Evolutionary conservation across 345 rosid species (phyloP), one percentile per base, ranked within the genome.

Genomic region (Mallotus nudiflorus): DNA sequence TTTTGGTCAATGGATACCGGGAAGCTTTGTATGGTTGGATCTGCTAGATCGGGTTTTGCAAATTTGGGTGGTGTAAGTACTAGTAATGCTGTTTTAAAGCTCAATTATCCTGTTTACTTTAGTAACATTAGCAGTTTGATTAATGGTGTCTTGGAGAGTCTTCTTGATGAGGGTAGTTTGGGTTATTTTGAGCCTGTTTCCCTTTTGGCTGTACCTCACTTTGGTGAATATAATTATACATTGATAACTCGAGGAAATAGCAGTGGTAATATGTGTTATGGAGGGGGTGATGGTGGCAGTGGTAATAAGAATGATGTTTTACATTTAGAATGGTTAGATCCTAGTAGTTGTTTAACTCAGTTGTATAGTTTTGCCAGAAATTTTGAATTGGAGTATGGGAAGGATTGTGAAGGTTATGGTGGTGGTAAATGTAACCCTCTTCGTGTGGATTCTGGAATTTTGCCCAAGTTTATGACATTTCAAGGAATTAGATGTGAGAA

Each of bases 1-100:
- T 88, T 79, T 71, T 87, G 91, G 98, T 86, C 91, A 3, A 79
- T 85, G 75, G 73, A 86, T 59, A 76, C 83, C n/a, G 93, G 95
- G 70, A 82, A 76, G 78, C 85, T 91, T 35, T 94, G 98, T 81
- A 80, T 89, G 95, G 88, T 94, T 33, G 97, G 97, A 85, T 88
- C 97, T 67, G 87, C 97, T 67, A 83, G 86, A 18, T 51, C 73
- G 61, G 69, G 59, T 42, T 42, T 48, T 16, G 60, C 52, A 5
- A 69, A 67, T 70, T 71, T 72, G 31, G 88, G 91, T 55, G 74
- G 39, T 63, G 66, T 71, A 18, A 67, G 66, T 69, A 39, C 69
- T 48, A 58, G 71, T 24, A 56, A 82, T 77, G 91, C 66, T 72
- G 87, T 83, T 78, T 80, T 94, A 40, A 72, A 85, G 91, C 86